phyloP scores from a whole-genome alignment of 495 filamentous ascomycete genomes.

The Ramalina peruviana region DNA sequence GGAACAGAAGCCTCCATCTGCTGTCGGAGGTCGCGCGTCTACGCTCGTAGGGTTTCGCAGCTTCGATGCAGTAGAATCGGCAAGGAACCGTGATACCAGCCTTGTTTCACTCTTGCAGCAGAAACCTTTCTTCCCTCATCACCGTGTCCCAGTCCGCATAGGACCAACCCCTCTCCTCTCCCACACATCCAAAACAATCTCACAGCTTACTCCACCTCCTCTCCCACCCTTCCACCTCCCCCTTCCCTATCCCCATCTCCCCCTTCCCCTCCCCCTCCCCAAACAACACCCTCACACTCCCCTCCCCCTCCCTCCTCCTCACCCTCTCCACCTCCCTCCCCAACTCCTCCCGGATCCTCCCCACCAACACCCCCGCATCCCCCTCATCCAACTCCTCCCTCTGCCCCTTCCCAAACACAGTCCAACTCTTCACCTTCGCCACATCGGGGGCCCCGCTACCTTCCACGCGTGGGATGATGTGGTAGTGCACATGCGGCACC shows the following conservation, averaged over 20 bases:
- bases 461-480: slow-evolving; percentile 62
- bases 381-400: slow-evolving; percentile 79
- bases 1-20: too few species aligned
- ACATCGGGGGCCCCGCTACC: slow-evolving; percentile 5
- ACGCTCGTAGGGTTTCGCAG: too few species aligned
- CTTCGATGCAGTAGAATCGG: too few species aligned
- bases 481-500: slow-evolving; percentile 83
- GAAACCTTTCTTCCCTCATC: too few species aligned
- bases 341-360: slow-evolving; percentile 46
- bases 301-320: slow-evolving; percentile 28
- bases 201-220: neutral
- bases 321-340: slow-evolving; percentile 38
- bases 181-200: too few species aligned
- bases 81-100: too few species aligned
- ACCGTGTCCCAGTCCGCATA: too few species aligned
- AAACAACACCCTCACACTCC: slow-evolving; percentile 3
- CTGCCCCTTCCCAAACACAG: slow-evolving; percentile 72
- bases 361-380: slow-evolving; percentile 52
- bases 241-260: neutral
- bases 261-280: slow-evolving; percentile 1
- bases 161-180: too few species aligned
- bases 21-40: too few species aligned
- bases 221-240: neutral
- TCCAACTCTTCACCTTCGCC: slow-evolving; percentile 44
- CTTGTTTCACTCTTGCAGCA: too few species aligned